These are phyloP conservation scores for Scorias spongiosa DNA, from an alignment of 2,329 filamentous ascomycete genomes.

Conservation along the genomic window DNA sequence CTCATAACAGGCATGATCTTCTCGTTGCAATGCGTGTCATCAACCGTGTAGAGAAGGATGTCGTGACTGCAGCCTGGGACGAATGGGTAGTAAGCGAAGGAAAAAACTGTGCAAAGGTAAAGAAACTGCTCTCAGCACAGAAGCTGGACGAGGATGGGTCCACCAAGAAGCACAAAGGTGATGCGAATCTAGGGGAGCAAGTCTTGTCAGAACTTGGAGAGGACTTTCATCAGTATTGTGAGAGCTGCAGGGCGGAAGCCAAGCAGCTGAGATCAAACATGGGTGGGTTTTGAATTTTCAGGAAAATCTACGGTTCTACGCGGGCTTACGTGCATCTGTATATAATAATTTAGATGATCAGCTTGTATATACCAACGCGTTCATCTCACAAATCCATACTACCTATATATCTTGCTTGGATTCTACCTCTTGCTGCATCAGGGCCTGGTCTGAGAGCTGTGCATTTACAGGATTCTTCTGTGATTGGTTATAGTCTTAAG, in stretches of 20 bases:
- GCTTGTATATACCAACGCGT: too few species aligned
- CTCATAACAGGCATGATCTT: conserved; percentile 73
- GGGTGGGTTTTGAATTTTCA: too few species aligned
- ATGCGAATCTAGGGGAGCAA: neutral
- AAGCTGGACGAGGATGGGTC: neutral
- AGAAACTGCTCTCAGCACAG: conserved; percentile 29
- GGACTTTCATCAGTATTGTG: conserved; percentile 46
- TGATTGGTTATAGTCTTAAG: too few species aligned
- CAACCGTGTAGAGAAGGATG: conserved; percentile 75
- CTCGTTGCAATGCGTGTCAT: conserved; percentile 81
- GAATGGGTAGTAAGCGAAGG: conserved; percentile 78
- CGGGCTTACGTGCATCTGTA: too few species aligned
- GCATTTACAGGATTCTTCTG: too few species aligned
- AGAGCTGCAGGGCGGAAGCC: conserved; percentile 38
- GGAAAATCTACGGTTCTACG: too few species aligned
- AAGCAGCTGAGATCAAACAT: conserved; percentile 1
- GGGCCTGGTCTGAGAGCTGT: too few species aligned
- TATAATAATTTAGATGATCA: too few species aligned
- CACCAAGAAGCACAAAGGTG: neutral
- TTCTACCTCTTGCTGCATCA: too few species aligned
- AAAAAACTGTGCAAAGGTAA: conserved; percentile 52
- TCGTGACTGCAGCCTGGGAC: conserved; percentile 80
- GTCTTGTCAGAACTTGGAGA: conserved; percentile 29
- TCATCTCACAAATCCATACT: too few species aligned
- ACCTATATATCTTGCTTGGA: too few species aligned